These are phyloP conservation scores for Leishmania tropica DNA, from an alignment of 208 protist species.

Conservation along the genomic window DNA sequence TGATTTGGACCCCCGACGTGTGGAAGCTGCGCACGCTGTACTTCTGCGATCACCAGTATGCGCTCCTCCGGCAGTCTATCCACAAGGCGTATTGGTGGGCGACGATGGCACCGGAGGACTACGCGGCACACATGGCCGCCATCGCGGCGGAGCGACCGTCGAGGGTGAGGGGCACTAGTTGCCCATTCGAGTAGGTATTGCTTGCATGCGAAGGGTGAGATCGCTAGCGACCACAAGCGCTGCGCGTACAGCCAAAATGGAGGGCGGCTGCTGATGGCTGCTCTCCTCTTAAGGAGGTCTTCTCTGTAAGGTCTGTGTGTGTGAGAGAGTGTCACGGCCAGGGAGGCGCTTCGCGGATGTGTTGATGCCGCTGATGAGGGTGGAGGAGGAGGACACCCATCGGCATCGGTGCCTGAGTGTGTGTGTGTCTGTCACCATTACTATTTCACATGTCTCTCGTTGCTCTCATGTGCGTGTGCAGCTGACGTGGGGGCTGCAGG, in stretches of 20 bases:
- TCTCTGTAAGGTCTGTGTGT: background rate
- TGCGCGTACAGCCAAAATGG: background rate
- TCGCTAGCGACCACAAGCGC: background rate
- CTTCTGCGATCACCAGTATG: slow-evolving; percentile 73
- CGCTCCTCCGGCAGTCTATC: slow-evolving; percentile 52
- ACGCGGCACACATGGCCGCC: slow-evolving; percentile 51
- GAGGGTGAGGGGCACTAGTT: slow-evolving; percentile 53
- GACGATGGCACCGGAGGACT: slow-evolving; percentile 75
- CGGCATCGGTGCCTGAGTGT: background rate
- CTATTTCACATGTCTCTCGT: background rate
- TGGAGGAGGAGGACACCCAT: background rate
- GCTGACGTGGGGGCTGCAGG: background rate
- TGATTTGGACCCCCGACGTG: slow-evolving; percentile 84
- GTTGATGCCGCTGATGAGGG: background rate
- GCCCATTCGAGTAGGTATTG: slow-evolving; percentile 52
- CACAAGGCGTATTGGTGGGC: slow-evolving; percentile 81
- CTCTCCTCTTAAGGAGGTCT: background rate
- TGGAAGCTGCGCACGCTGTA: slow-evolving; percentile 86
- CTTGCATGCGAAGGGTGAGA: background rate
- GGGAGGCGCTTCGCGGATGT: background rate
- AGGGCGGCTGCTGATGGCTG: background rate
- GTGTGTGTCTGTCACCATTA: background rate
- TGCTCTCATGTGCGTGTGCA: background rate
- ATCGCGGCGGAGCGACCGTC: slow-evolving; percentile 47
- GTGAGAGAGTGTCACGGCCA: background rate